These are phyloP conservation scores for Ceriops decandra DNA, from an alignment of 345 rosid genomes.

Conservation along the genomic window DNA sequence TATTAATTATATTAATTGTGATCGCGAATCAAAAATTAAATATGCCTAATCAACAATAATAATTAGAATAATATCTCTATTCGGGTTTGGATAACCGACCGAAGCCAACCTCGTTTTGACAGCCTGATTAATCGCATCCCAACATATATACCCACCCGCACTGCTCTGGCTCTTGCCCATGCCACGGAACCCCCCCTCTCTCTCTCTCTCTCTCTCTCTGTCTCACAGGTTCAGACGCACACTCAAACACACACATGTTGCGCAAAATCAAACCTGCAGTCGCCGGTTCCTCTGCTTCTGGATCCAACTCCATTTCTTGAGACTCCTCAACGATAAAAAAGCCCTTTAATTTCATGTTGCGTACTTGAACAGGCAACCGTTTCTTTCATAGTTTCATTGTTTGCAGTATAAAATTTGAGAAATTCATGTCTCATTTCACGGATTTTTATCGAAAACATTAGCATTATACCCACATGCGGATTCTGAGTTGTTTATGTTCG, in stretches of 20 bases:
- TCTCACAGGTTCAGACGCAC: too few relatives aligned
- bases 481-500: constrained; percentile 25
- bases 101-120: neutral
- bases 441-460: neutral
- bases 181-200: neutral
- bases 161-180: neutral
- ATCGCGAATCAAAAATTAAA: too few relatives aligned
- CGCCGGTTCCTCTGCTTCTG: neutral
- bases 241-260: too few relatives aligned
- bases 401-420: neutral
- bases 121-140: constrained; percentile 5
- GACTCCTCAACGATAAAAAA: too few relatives aligned
- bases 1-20: too few relatives aligned
- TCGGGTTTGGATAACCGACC: too few relatives aligned
- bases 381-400: neutral
- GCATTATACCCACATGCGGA: constrained; percentile 26
- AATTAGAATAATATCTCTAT: too few relatives aligned
- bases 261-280: neutral
- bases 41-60: too few relatives aligned
- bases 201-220: neutral
- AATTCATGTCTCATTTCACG: neutral
- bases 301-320: too few relatives aligned
- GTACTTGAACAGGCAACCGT: neutral
- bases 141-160: neutral
- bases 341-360: too few relatives aligned